Evolutionary conservation across 1,284 basidiomycete species (phyloP), one percentile per base, ranked within the genome.

Genomic region (Tylopilus sp.): DNA sequence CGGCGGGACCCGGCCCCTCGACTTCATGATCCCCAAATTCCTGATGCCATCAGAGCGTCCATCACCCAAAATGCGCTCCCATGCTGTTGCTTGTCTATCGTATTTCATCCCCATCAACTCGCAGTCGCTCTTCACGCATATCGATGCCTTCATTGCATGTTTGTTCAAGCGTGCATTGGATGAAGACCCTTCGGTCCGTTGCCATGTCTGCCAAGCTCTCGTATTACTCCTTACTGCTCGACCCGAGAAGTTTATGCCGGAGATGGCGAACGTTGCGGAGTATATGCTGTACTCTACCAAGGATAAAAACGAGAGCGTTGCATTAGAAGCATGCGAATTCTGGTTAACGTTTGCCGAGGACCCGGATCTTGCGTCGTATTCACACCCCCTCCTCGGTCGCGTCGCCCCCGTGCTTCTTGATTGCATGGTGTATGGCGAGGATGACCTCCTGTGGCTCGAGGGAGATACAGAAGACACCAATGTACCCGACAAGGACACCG

Each of bases 331-430:
- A 18, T 98, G 96, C 87, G 98, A 99, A 85, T 99, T 99, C 82
- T 99, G 98, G 98, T 88, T 99, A 69, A 98, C 97, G 2, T 99
- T 99, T 76, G 96, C 98, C 22, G 98, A 99, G 79, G 96, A 99
- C 75, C 90, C 91, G 19, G 91, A 95, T 58, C 86, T 99, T 33
- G 90, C 91, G 22, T 89, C 91, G 19, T 95, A 94, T 79, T 85
- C 99, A 38, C 91, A 91, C 62, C 96, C 96, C 0, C 89, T 97
- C 69, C 86, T 99, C 13, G 87, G 85, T 52, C 94, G 94, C 72
- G 93, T 99, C 55, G 96, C 95, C 0, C 98, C 98, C 0, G 93
- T 98, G 22, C 84, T 99, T 38, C 86, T 99, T 67, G 93, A 98
- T 77, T 97, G 96, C 73, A 99, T 99, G 97, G 83, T 97, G 52